Evolutionary conservation across 2,329 filamentous ascomycete species (phyloP).

Genomic region (Cephalotrichum gorgonifer): DNA sequence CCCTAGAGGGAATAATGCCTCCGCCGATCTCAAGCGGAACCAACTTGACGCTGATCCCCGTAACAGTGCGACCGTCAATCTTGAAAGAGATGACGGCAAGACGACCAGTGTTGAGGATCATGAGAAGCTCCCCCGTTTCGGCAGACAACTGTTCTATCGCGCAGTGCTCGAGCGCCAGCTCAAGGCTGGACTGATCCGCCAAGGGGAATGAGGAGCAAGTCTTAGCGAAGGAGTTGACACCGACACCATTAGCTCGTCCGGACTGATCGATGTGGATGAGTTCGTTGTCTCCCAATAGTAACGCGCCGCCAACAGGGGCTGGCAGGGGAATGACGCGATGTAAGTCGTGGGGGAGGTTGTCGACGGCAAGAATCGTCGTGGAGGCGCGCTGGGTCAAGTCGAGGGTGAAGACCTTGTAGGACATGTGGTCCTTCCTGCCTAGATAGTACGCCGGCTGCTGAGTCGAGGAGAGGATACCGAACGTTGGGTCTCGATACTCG

Average conservation of each 20-base stretch:
- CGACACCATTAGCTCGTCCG: conserved; percentile 84
- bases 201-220: conserved; percentile 75
- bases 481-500: conserved; percentile 95
- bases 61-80: conserved; percentile 84
- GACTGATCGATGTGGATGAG: conserved; percentile 93
- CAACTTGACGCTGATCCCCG: conserved; percentile 64
- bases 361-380: conserved; percentile 81
- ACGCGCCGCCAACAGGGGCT: conserved; percentile 75
- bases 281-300: conserved; percentile 82
- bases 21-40: conserved; percentile 56
- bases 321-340: conserved; percentile 74
- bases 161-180: conserved; percentile 72
- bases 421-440: conserved; percentile 74
- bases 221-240: conserved; percentile 82
- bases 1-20: conserved; percentile 45
- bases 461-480: conserved; percentile 81
- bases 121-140: conserved; percentile 72
- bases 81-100: conserved; percentile 71
- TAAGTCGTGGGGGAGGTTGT: conserved; percentile 77
- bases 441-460: conserved; percentile 64
- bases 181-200: conserved; percentile 73
- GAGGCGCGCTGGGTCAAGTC: conserved; percentile 90
- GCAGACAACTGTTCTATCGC: conserved; percentile 65
- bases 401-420: conserved; percentile 90
- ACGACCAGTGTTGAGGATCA: conserved; percentile 66